Evolutionary conservation across 2,329 filamentous ascomycete species (phyloP), one percentile per base, ranked within the genome.

Genomic region (Monosporascus sp.): DNA sequence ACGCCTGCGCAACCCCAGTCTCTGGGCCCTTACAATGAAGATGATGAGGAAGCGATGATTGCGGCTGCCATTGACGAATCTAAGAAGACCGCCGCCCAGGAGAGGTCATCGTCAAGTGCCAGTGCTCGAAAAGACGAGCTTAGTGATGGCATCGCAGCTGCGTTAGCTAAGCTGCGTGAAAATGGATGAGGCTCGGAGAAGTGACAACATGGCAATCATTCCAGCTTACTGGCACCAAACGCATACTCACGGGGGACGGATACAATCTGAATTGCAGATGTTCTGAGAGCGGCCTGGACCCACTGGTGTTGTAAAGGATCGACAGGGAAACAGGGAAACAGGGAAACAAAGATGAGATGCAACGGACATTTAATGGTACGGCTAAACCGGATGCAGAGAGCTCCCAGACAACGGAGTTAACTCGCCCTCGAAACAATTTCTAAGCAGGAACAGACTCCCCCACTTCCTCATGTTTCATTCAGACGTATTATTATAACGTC

Each of bases 131-230:
- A 66, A 55, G 69, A 72, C 37, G 74, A 76, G 35, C 68, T 87
- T 5, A 77, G 76, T 55, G 81, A 76, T 46, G 82, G 84, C 2
- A 70, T 87, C 47, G 81, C 83, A 46, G 81, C 80, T 35, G 84
- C 84, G 17, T 64, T 87, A 55, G 82, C 82, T 7, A 84, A 72
- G 58, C 67, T 87, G 24, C 73, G 82, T 52, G 72, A 84, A 51
- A 71, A 72, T 28, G 71, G 71, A 26, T 67, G 56, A 65, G 6
- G 41, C 14, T 2, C 22, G 24, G 24, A 28, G 15, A 31, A 3
- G 4, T 31, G n/a, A 14, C 11, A 24, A 26, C 41, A 26, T 26
- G 26, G 43, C 26, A 46, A 43, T 24, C 8, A 43, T 35, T 14
- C 31, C 31, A 14, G 31, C 31, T 5, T 35, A 35, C 9, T 11